Percentiles rank a stretch among this genome's conserved stretches.
Evolutionary conservation across 345 rosid species (phyloP).

Genomic region (Arabidopsis thaliana): TAIR10.1 NC_003070.9:1828501-1829000

Average conservation of each 20-base stretch:
- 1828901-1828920: slow-evolving; percentile 58
- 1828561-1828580: slow-evolving; percentile 20
- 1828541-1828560: slow-evolving; percentile 27
- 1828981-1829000: slow-evolving; percentile 71
- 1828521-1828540: slow-evolving; percentile 14
- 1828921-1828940: slow-evolving; percentile 8
- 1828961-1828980: not conserved
- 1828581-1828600: slow-evolving; percentile 24
- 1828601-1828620: slow-evolving; percentile 15
- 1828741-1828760: slow-evolving; percentile 57
- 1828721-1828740: slow-evolving; percentile 79
- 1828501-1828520: slow-evolving; percentile 38
- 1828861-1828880: slow-evolving; percentile 89
- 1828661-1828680: slow-evolving; percentile 88
- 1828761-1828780: slow-evolving; percentile 46
- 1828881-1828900: slow-evolving; percentile 74
- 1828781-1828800: slow-evolving; percentile 61
- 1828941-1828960: not conserved
- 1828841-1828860: slow-evolving; percentile 71
- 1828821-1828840: slow-evolving; percentile 65
- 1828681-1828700: slow-evolving; percentile 81
- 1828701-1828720: slow-evolving; percentile 59
- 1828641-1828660: slow-evolving; percentile 5
- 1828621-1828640: slow-evolving; percentile 22
- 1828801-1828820: slow-evolving; percentile 90